These are phyloP conservation scores for Ophiostoma fasciatum DNA, from an alignment of 2,329 filamentous ascomycete genomes.

Conservation along the genomic window DNA sequence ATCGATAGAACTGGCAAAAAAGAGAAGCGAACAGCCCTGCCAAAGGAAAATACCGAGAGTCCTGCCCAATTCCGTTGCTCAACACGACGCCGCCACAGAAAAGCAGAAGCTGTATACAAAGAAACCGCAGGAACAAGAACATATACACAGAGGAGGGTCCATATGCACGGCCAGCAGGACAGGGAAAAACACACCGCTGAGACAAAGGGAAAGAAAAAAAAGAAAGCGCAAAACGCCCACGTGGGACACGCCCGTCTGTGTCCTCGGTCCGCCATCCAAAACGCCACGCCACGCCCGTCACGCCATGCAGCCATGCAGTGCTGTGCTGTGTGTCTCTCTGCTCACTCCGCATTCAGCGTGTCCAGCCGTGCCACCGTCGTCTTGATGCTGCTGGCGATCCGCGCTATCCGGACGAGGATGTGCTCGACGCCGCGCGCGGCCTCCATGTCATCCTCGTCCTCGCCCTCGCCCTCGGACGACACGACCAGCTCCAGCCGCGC, in stretches of 20 bases:
- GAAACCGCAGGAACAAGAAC: too few relatives aligned
- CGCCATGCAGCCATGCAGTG: background rate
- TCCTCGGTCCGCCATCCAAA: too few relatives aligned
- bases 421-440: slow-evolving; percentile 31
- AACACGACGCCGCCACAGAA: slow-evolving; percentile 3
- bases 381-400: slow-evolving; percentile 16
- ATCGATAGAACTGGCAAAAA: too few relatives aligned
- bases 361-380: slow-evolving; percentile 23
- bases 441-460: too few relatives aligned
- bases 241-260: too few relatives aligned
- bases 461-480: slow-evolving; percentile 31
- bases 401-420: slow-evolving; percentile 31
- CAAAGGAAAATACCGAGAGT: too few relatives aligned
- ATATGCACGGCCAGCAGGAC: too few relatives aligned
- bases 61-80: too few relatives aligned
- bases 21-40: too few relatives aligned
- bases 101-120: slow-evolving; percentile 1
- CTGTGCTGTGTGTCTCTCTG: too few relatives aligned
- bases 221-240: background rate
- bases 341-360: slow-evolving; percentile 18
- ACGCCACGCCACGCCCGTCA: background rate
- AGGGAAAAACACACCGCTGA: too few relatives aligned
- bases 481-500: slow-evolving; percentile 51
- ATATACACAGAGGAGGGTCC: too few relatives aligned
- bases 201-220: background rate